Conservation (phyloP, 2,329 filamentous ascomycete genomes). For the Torrubiellomyces zombiae region DNA sequence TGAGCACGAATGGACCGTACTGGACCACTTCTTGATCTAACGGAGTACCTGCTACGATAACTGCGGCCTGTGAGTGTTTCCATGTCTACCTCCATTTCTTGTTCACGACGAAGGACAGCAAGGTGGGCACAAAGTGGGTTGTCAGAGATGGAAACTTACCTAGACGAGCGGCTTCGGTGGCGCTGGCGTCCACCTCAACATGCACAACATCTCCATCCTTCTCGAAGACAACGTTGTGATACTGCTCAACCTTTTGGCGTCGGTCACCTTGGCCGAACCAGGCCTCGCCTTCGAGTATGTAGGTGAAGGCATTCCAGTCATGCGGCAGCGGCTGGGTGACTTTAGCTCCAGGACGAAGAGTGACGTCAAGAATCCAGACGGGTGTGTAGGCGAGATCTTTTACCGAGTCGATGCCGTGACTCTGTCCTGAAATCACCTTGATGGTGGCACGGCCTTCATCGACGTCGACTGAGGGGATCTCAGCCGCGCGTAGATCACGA, state of each 20-base stretch:
- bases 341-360: constrained; percentile 60
- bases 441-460: constrained; percentile 61
- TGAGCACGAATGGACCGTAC: constrained; percentile 75
- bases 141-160: constrained; percentile 8
- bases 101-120: no score
- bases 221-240: constrained; percentile 81
- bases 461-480: constrained; percentile 60
- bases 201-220: constrained; percentile 60
- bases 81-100: no score
- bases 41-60: constrained; percentile 64
- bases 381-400: constrained; percentile 90
- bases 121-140: no score
- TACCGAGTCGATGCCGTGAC: constrained; percentile 69
- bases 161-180: constrained; percentile 39
- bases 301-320: constrained; percentile 83
- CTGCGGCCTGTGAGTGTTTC: constrained; percentile 10
- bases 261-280: constrained; percentile 39
- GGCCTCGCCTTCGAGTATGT: constrained; percentile 60
- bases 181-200: constrained; percentile 49
- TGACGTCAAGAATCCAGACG: constrained; percentile 86
- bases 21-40: constrained; percentile 68
- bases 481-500: constrained; percentile 60
- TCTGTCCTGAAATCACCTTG: constrained; percentile 81
- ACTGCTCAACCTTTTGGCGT: constrained; percentile 44
- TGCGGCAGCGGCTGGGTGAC: constrained; percentile 59